Conservation (phyloP, 768 basidiomycete species). For the Cytidiella melzeri region DNA sequence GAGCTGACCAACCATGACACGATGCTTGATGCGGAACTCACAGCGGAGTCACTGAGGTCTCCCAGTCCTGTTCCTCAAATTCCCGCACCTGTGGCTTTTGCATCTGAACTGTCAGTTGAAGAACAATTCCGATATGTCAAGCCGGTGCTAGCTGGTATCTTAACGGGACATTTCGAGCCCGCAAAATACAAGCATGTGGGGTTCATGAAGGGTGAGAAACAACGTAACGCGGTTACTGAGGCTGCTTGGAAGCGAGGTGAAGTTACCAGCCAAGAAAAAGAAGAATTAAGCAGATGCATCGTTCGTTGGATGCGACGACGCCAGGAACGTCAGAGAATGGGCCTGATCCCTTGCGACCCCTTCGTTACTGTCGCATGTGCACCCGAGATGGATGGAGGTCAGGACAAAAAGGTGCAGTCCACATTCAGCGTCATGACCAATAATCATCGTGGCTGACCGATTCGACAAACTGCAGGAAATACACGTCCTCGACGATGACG, state of each 20-base stretch:
- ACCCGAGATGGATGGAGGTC: too few species aligned
- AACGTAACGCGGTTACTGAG: constrained; percentile 34
- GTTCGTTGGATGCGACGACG: constrained; percentile 26
- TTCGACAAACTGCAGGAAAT: background rate
- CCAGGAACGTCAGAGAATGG: constrained; percentile 15
- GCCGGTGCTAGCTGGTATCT: constrained; percentile 52
- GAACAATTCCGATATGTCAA: constrained; percentile 64
- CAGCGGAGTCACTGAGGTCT: constrained; percentile 27
- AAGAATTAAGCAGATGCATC: constrained; percentile 28
- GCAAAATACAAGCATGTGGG: constrained; percentile 39
- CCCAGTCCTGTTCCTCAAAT: constrained; percentile 38
- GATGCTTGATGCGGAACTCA: constrained; percentile 8
- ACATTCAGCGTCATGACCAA: too few species aligned
- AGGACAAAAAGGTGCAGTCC: too few species aligned
- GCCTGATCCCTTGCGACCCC: constrained; percentile 8
- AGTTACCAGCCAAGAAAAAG: constrained; percentile 33
- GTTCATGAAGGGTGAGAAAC: constrained; percentile 55
- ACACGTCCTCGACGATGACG: background rate
- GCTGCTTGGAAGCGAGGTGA: constrained; percentile 30
- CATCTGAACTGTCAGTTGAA: constrained; percentile 37
- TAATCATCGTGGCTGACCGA: background rate
- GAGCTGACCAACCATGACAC: constrained; percentile 13
- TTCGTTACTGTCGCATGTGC: background rate
- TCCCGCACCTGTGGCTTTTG: constrained; percentile 39
- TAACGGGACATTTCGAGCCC: constrained; percentile 52